Evolutionary conservation across 2,329 filamentous ascomycete genomes (phyloP).

Genomic region (Paracamarosporium sp.): DNA sequence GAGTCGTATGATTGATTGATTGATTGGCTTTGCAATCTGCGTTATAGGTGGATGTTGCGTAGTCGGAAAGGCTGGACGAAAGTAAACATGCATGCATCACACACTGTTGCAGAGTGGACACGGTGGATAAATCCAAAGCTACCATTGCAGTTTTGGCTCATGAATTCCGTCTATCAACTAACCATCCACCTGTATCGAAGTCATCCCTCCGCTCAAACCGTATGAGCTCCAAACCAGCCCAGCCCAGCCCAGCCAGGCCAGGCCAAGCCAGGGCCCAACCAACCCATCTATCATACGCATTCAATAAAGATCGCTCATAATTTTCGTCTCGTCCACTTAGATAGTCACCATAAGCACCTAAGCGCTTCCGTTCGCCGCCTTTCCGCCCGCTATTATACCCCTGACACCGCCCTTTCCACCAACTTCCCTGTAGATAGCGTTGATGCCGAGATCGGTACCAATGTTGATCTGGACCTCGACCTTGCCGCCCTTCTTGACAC

Average conservation of each 20-base stretch:
- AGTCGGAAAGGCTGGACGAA: too few relatives aligned
- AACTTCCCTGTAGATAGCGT: constrained; percentile 82
- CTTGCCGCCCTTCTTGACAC: constrained; percentile 85
- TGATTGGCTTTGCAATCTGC: neutral
- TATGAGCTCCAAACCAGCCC: neutral
- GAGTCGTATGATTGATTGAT: neutral
- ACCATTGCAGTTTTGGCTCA: neutral
- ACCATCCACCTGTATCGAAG: neutral
- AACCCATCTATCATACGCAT: constrained; percentile 2
- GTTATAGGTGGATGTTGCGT: too few relatives aligned
- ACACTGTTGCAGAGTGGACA: too few relatives aligned
- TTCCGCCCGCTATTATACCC: constrained; percentile 36
- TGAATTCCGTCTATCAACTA: neutral
- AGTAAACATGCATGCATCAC: too few relatives aligned
- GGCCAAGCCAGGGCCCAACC: neutral
- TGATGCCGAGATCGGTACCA: constrained; percentile 77
- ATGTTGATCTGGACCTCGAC: constrained; percentile 95
- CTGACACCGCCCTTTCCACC: constrained; percentile 77
- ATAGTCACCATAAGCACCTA: constrained; percentile 10
- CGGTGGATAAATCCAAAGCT: too few relatives aligned
- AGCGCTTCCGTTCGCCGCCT: constrained; percentile 37
- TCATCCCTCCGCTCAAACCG: neutral
- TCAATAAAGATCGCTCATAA: neutral
- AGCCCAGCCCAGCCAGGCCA: neutral
- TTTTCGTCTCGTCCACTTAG: neutral